These are phyloP conservation scores for Allium fistulosum DNA, from an alignment of 106 monocot species.

Conservation along the genomic window DNA sequence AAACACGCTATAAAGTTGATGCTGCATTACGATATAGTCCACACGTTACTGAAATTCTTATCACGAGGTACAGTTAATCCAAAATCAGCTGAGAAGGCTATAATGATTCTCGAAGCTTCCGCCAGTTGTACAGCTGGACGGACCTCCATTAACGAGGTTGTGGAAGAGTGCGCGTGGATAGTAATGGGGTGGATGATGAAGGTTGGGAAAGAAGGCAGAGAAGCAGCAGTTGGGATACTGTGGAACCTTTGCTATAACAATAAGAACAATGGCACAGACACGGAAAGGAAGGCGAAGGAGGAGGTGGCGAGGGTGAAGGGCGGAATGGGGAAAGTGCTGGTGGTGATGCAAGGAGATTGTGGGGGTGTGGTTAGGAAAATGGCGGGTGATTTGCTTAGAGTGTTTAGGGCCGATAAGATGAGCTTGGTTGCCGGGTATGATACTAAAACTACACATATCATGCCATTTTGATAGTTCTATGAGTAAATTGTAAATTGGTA, in stretches of 20 bases:
- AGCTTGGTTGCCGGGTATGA: slow-evolving; percentile 32
- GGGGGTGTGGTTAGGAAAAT: slow-evolving; percentile 48
- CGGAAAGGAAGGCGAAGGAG: slow-evolving; percentile 4
- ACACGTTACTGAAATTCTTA: not conserved
- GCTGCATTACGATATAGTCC: slow-evolving; percentile 28
- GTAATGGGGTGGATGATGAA: slow-evolving; percentile 20
- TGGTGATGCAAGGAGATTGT: slow-evolving; percentile 68
- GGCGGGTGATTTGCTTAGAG: slow-evolving; percentile 48
- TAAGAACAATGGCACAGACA: too few relatives aligned
- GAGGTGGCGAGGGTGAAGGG: not conserved
- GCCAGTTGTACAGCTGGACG: slow-evolving; percentile 39
- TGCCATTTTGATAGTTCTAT: slow-evolving; percentile 37
- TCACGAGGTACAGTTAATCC: slow-evolving; percentile 2
- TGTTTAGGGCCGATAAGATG: slow-evolving; percentile 28
- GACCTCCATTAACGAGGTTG: not conserved
- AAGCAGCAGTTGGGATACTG: slow-evolving; percentile 56
- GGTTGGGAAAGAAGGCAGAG: slow-evolving; percentile 19
- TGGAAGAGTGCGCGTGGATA: slow-evolving; percentile 7
- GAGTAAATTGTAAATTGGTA: slow-evolving; percentile 1
- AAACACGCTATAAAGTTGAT: slow-evolving; percentile 18
- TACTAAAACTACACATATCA: slow-evolving; percentile 48
- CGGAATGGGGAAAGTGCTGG: slow-evolving; percentile 43
- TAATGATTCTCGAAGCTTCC: slow-evolving; percentile 39
- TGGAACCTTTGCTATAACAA: slow-evolving; percentile 53
- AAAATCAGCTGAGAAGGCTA: slow-evolving; percentile 27